Percentiles rank a stretch among this genome's conserved stretches.
phyloP scores from a whole-genome alignment of 192 early-diverging fungal species.

The Linnemannia elongata region DNA sequence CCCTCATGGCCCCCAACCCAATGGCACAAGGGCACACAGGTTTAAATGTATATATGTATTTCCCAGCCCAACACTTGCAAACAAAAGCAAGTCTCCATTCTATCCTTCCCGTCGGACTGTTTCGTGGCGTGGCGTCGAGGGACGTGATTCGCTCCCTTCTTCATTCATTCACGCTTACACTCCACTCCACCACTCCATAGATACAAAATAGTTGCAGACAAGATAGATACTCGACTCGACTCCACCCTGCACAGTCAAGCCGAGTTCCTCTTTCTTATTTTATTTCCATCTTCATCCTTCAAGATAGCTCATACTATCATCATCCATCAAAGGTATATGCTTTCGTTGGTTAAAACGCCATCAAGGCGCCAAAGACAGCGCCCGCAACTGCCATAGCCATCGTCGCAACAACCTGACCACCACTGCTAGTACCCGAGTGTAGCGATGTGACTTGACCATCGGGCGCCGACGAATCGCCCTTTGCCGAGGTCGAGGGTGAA shows the following conservation, averaged over 20 bases:
- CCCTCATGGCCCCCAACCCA: not conserved
- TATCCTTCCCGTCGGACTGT: not conserved
- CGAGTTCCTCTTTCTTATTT: not conserved
- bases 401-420: not conserved
- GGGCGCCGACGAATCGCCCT: not conserved
- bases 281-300: not conserved
- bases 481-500: not conserved
- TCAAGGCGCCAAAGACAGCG: not conserved
- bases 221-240: not conserved
- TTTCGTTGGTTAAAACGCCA: not conserved
- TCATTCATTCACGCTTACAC: too few species aligned
- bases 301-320: not conserved
- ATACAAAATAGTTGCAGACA: not conserved
- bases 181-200: not conserved
- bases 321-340: not conserved
- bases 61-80: too few species aligned
- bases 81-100: not conserved
- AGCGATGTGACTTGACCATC: not conserved
- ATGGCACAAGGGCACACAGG: too few species aligned
- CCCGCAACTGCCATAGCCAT: not conserved
- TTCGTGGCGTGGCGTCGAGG: constrained; percentile 2
- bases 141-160: not conserved
- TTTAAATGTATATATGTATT: too few species aligned
- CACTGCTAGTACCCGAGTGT: not conserved
- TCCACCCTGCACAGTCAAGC: not conserved